phyloP scores from a whole-genome alignment of 306 rosid genomes.

The Adenanthera pavonina region DNA sequence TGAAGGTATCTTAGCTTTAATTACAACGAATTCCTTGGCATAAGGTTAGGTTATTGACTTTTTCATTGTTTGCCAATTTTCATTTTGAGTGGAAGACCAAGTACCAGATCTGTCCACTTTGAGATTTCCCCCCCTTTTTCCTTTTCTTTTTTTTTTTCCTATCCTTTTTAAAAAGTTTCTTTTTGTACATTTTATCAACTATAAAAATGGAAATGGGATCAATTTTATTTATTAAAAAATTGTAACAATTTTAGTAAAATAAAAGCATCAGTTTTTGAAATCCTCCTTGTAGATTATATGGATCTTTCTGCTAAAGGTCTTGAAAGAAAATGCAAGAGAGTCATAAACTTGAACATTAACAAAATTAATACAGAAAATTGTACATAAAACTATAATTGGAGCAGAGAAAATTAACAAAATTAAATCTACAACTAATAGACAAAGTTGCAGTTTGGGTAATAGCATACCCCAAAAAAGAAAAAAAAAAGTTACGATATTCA shows the following conservation, averaged over 20 bases:
- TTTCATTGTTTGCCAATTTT: neutral
- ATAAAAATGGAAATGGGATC: neutral
- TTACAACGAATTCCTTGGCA: conserved; percentile 9
- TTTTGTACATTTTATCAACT: neutral
- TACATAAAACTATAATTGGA: too few relatives aligned
- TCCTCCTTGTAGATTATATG: neutral
- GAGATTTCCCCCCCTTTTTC: neutral
- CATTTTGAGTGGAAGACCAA: neutral
- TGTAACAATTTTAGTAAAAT: neutral
- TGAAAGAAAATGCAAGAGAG: neutral
- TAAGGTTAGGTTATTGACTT: conserved; percentile 3
- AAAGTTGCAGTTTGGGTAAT: too few relatives aligned
- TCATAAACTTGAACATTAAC: neutral
- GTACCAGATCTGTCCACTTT: neutral
- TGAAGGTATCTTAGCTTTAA: conserved; percentile 3
- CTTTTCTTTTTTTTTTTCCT: neutral
- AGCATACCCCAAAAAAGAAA: neutral
- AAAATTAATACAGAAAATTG: neutral
- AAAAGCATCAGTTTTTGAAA: neutral
- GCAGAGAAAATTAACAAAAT: neutral
- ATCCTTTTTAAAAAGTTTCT: neutral
- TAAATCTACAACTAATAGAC: neutral
- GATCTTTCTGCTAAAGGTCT: neutral
- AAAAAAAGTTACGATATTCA: neutral
- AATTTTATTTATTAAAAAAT: neutral